Percentiles rank a stretch among this genome's conserved stretches.
Conservation (phyloP, 192 early-diverging fungal species). For the Phlyctochytrium arcticum region DNA sequence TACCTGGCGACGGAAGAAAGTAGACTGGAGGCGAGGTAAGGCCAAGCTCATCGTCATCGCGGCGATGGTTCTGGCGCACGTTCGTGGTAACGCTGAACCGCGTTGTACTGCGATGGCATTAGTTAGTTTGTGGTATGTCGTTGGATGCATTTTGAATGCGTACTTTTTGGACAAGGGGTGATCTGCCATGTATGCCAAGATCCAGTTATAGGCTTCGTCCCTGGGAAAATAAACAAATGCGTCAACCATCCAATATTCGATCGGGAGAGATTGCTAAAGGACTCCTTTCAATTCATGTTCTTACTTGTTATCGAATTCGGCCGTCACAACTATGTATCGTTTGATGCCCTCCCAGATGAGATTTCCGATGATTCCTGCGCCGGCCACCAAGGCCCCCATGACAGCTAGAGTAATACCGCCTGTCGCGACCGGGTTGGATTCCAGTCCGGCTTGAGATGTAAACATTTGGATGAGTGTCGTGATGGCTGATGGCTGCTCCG, state of each 20-base stretch:
- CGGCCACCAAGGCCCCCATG: background rate
- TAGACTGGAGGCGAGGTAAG: slow-evolving; percentile 36
- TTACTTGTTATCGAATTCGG: slow-evolving; percentile 9
- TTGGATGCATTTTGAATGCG: too few relatives aligned
- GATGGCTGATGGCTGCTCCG: too few relatives aligned
- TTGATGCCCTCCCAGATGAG: background rate
- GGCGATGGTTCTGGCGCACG: too few relatives aligned
- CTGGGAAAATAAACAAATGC: too few relatives aligned
- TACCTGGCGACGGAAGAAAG: slow-evolving; percentile 59
- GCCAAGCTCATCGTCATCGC: slow-evolving; percentile 6
- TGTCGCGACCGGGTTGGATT: too few relatives aligned
- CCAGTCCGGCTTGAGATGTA: too few relatives aligned
- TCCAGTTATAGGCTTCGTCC: slow-evolving; percentile 17
- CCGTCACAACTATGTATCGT: background rate
- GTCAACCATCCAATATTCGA: too few relatives aligned
- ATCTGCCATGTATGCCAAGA: slow-evolving; percentile 27
- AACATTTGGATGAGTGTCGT: too few relatives aligned
- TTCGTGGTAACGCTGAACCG: slow-evolving; percentile 8
- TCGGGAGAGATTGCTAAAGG: background rate
- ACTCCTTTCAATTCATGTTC: background rate
- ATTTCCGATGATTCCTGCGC: background rate
- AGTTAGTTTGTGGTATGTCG: too few relatives aligned
- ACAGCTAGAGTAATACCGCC: slow-evolving; percentile 14
- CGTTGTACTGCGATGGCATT: background rate
- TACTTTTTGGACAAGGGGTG: slow-evolving; percentile 18